Evolutionary conservation across 495 filamentous ascomycete genomes (phyloP), one percentile per base, ranked within the genome.

Genomic region (Xylaria intraflava): DNA sequence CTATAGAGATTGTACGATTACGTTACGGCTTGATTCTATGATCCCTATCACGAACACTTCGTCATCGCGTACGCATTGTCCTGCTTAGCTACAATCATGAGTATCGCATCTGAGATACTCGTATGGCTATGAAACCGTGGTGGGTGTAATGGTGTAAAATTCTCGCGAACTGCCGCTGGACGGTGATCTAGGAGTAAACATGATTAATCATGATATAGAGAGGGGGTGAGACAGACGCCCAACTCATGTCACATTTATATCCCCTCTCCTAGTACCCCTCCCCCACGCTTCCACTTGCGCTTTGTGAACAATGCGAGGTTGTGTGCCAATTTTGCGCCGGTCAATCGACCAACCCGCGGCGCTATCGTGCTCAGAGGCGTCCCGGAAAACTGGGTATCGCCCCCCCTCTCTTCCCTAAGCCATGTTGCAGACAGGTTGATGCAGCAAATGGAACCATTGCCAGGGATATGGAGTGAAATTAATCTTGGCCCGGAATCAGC

Each of bases 81-180:
- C n/a, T n/a, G n/a, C n/a, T n/a, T n/a, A n/a, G n/a, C n/a, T n/a
- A n/a, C n/a, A n/a, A n/a, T n/a, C n/a, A n/a, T n/a, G n/a, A n/a
- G n/a, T n/a, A n/a, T n/a, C n/a, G n/a, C n/a, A n/a, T n/a, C n/a
- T n/a, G n/a, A n/a, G n/a, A n/a, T n/a, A n/a, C n/a, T n/a, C n/a
- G n/a, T n/a, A n/a, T n/a, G 9, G 4, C 9, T 9, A 29, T 29
- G 27, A 29, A 10, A 10, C 40, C 10, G 3, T 2, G 6, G 0
- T 29, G 31, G 39, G 20, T 31, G 24, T 43, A 36, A 44, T 40
- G 19, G 17, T 38, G 14, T 40, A 44, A 46, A 53, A 59, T 59
- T 62, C 58, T 56, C 49, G 45, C 35, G 51, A 51, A 49, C 44
- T 53, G 53, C 50, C 53, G 56, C 49, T 53, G 60, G 53, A 36